A percentile compares a stretch with the other conserved stretches of the same genome.
phyloP scores from a whole-genome alignment of 441 rosid genomes.

The Omphalea diandra region DNA sequence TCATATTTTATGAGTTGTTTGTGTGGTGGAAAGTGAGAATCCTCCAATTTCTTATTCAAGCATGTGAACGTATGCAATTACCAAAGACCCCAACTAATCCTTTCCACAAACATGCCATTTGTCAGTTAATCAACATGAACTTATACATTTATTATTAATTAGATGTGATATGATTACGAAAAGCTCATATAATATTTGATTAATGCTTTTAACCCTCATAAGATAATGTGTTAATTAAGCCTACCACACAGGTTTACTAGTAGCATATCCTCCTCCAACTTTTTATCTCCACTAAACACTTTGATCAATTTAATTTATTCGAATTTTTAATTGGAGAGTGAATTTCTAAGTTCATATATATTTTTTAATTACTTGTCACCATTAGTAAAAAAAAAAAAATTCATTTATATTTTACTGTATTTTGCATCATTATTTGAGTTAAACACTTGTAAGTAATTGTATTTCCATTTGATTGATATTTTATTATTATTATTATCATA shows the following conservation, averaged over 20 bases:
- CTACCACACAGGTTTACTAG: neutral
- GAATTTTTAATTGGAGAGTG: no score
- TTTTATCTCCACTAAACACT: neutral
- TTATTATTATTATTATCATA: no score
- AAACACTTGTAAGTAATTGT: no score
- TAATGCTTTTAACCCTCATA: no score
- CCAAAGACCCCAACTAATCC: constrained; percentile 31
- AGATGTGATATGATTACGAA: neutral
- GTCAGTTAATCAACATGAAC: constrained; percentile 7
- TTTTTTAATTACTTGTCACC: no score
- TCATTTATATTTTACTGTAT: no score
- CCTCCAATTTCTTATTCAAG: constrained; percentile 40
- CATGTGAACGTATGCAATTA: constrained; percentile 63
- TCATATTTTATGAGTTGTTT: constrained; percentile 51
- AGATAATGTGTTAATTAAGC: neutral
- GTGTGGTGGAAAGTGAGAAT: constrained; percentile 62
- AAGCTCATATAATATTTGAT: no score
- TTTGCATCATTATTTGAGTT: no score
- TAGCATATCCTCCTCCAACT: neutral
- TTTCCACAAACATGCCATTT: constrained; percentile 13
- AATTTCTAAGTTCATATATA: no score
- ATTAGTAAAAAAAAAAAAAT: no score
- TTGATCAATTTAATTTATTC: no score
- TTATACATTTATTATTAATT: neutral
- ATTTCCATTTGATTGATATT: no score